These are phyloP conservation scores for Colletotrichum cuscutae DNA, from an alignment of 2,329 filamentous ascomycete species.

Conservation along the genomic window DNA sequence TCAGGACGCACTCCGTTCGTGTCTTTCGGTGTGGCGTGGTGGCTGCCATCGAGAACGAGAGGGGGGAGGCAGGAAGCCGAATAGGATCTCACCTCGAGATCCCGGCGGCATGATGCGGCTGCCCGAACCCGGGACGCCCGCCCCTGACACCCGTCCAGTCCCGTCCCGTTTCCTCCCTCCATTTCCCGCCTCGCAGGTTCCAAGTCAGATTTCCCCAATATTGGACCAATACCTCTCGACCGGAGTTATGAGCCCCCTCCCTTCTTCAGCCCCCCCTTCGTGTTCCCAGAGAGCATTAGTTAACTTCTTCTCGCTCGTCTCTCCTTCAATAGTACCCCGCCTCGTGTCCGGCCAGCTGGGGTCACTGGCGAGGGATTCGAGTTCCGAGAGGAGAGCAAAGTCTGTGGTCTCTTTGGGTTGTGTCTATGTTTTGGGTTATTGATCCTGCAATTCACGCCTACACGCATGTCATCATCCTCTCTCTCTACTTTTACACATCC, in stretches of 20 bases:
- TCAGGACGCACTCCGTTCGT: neutral
- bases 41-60: neutral
- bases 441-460: too few relatives aligned
- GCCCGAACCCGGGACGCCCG: constrained; percentile 22
- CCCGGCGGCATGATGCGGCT: constrained; percentile 14
- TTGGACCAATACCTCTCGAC: neutral
- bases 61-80: neutral
- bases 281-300: neutral
- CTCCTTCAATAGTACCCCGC: too few relatives aligned
- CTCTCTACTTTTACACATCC: too few relatives aligned
- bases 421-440: too few relatives aligned
- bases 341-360: neutral
- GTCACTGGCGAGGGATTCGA: neutral
- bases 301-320: neutral
- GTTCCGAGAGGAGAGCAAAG: too few relatives aligned
- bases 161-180: neutral
- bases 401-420: too few relatives aligned
- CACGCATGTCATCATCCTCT: too few relatives aligned
- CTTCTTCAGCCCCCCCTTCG: neutral
- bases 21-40: neutral
- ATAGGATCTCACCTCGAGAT: neutral
- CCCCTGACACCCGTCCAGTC: constrained; percentile 4
- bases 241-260: neutral
- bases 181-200: neutral
- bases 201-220: neutral